phyloP scores from a whole-genome alignment of 768 basidiomycete genomes.

The Mycena latifolia region DNA sequence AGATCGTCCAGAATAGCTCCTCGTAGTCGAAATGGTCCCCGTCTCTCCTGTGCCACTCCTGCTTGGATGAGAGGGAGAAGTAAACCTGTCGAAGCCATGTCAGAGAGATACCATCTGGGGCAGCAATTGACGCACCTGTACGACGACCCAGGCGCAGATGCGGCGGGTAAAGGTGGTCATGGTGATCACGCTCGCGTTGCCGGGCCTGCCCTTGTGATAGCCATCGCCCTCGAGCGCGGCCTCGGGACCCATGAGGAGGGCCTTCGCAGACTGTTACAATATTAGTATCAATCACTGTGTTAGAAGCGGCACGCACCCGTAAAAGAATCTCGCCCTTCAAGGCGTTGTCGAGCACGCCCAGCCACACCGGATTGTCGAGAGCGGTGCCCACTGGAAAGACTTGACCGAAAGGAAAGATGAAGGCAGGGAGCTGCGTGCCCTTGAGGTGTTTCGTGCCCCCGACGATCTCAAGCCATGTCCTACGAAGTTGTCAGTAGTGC shows the following conservation, averaged over 20 bases:
- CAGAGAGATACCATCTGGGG: not conserved
- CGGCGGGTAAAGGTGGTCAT: not conserved
- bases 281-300: no score
- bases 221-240: constrained; percentile 12
- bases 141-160: not conserved
- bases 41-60: constrained; percentile 8
- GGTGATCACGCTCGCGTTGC: constrained; percentile 2
- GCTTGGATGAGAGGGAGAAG: constrained; percentile 12
- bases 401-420: constrained; percentile 10
- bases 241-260: constrained; percentile 13
- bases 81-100: not conserved
- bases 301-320: constrained; percentile 12
- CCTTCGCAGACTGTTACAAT: constrained; percentile 22
- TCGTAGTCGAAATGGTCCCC: constrained; percentile 5
- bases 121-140: not conserved
- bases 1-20: not conserved
- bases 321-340: constrained; percentile 5
- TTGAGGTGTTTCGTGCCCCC: not conserved
- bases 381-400: not conserved
- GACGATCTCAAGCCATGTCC: no score
- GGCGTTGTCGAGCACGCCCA: not conserved
- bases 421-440: not conserved
- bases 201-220: constrained; percentile 18
- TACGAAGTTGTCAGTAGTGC: no score
- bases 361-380: not conserved